A percentile compares a stretch with the other conserved stretches of the same genome.
Conservation (phyloP, 352 stramenopile species). For the Globisporangium sylvaticum region DNA sequence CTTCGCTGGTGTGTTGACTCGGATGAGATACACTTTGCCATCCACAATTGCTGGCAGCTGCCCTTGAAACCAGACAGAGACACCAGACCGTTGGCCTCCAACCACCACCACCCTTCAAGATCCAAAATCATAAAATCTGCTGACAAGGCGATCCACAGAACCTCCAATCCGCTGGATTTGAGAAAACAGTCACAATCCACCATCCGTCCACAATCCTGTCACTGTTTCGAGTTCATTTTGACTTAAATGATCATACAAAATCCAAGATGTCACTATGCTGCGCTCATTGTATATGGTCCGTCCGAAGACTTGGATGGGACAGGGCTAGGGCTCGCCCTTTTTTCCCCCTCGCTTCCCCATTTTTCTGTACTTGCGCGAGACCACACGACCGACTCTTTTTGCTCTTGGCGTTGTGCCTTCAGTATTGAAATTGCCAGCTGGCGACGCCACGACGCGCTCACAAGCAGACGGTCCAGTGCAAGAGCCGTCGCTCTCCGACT, state of each 20-base stretch:
- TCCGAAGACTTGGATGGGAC: neutral
- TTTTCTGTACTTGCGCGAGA: neutral
- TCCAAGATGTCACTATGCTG: too few relatives aligned
- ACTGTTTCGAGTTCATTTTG: too few relatives aligned
- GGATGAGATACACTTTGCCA: too few relatives aligned
- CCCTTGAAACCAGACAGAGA: neutral
- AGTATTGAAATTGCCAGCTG: neutral
- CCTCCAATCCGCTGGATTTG: neutral
- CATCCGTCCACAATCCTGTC: too few relatives aligned
- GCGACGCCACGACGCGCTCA: neutral
- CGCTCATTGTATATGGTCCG: neutral
- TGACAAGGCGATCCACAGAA: neutral
- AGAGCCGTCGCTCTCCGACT: neutral
- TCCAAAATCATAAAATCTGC: neutral
- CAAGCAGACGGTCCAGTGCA: neutral
- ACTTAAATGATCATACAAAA: too few relatives aligned
- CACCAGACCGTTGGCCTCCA: neutral
- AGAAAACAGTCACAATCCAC: neutral
- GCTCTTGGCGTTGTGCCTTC: neutral
- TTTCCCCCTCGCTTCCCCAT: neutral
- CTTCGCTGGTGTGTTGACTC: too few relatives aligned
- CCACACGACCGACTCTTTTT: neutral
- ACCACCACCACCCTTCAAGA: constrained; percentile 2
- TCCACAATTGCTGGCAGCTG: neutral
- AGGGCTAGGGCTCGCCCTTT: neutral